These are phyloP conservation scores for Metarhizium anisopliae DNA, from an alignment of 2,329 filamentous ascomycete genomes.

Conservation along the genomic window DNA sequence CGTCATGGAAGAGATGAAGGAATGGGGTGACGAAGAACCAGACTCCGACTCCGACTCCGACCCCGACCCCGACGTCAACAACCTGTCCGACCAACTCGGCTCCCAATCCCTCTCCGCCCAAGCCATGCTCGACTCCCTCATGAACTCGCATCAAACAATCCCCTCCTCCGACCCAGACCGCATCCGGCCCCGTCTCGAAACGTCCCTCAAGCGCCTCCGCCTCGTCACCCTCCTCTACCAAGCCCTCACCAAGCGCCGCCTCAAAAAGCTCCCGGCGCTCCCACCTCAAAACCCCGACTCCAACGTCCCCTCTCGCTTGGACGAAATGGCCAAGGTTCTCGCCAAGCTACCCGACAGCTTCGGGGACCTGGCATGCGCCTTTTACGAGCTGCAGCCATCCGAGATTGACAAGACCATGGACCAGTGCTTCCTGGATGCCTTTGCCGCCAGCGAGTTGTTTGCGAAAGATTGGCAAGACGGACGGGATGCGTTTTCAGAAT, in stretches of 20 bases:
- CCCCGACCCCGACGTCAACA: slow-evolving; percentile 31
- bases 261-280: slow-evolving; percentile 48
- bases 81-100: slow-evolving; percentile 18
- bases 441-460: slow-evolving; percentile 45
- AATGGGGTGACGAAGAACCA: slow-evolving; percentile 70
- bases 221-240: slow-evolving; percentile 61
- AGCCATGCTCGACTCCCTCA: slow-evolving; percentile 58
- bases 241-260: slow-evolving; percentile 58
- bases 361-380: slow-evolving; percentile 60
- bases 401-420: slow-evolving; percentile 51
- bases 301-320: slow-evolving; percentile 34
- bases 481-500: slow-evolving; percentile 69
- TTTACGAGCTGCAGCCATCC: slow-evolving; percentile 59
- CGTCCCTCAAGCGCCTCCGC: slow-evolving; percentile 54
- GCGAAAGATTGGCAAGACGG: slow-evolving; percentile 52
- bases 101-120: slow-evolving; percentile 29
- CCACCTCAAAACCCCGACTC: slow-evolving; percentile 22
- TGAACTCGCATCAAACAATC: slow-evolving; percentile 52
- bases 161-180: slow-evolving; percentile 54
- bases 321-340: slow-evolving; percentile 48
- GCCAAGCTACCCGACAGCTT: slow-evolving; percentile 56
- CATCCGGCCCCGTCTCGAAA: slow-evolving; percentile 57
- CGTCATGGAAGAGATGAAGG: slow-evolving; percentile 75
- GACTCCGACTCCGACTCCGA: slow-evolving; percentile 49
- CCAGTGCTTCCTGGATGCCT: slow-evolving; percentile 51